These are phyloP conservation scores for Geotrichum cucujoidarum DNA, from an alignment of 1,139 yeast species.

Conservation along the genomic window DNA sequence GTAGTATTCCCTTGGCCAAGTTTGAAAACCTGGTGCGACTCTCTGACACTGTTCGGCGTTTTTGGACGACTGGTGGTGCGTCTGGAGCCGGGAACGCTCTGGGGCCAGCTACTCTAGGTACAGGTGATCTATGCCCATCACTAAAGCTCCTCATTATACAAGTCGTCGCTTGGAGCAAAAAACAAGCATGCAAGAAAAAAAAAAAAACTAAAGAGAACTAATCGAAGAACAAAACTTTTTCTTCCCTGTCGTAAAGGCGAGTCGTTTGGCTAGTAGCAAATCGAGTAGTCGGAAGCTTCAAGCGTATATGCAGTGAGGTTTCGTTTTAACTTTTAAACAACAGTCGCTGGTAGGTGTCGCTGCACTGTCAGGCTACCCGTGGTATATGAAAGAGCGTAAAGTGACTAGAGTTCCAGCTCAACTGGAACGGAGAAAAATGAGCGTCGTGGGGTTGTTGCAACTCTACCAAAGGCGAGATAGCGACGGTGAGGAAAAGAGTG, in stretches of 20 bases:
- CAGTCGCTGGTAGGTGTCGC: background rate
- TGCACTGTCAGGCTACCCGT: background rate
- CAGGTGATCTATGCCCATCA: conserved; percentile 3
- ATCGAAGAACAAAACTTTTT: too few relatives aligned
- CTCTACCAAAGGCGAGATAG: too few relatives aligned
- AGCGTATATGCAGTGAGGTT: background rate
- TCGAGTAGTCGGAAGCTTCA: too few relatives aligned
- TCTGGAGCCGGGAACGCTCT: background rate
- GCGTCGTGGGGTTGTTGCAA: too few relatives aligned
- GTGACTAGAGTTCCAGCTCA: background rate
- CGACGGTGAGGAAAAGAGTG: too few relatives aligned
- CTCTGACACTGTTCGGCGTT: conserved; percentile 12
- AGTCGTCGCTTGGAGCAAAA: background rate
- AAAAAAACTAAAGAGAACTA: too few relatives aligned
- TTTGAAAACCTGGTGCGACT: conserved; percentile 3
- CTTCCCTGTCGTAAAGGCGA: background rate
- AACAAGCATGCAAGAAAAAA: background rate
- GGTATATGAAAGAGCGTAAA: background rate
- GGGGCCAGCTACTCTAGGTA: background rate
- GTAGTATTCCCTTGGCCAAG: conserved; percentile 7
- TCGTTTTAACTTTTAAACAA: background rate
- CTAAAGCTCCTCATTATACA: conserved; percentile 13
- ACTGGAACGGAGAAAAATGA: too few relatives aligned
- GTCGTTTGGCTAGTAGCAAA: too few relatives aligned
- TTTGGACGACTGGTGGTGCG: conserved; percentile 1